Evolutionary conservation across 108 stramenopile species (phyloP), one percentile per base, ranked within the genome.

Genomic region (Stephanodiscus triporus): DNA sequence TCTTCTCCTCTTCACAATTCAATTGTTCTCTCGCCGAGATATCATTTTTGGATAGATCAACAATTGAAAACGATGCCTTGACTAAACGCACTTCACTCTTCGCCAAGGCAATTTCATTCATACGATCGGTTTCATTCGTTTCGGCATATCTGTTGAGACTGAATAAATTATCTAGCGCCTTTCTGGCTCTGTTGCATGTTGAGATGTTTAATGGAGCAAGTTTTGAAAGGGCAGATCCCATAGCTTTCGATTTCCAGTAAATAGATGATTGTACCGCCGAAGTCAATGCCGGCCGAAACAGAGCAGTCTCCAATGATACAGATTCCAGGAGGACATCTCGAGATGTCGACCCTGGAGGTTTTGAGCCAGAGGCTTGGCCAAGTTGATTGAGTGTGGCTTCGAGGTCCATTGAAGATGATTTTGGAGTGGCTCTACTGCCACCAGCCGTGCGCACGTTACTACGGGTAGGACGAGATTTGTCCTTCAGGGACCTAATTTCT

Each of bases 241-340:
- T 76, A 16, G 86, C 83, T 60, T 79, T 82, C 19, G 85, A 47
- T 63, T 89, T 92, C 93, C 93, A 95, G 34, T 76, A 72, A 16
- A 79, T 76, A n/a, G 93, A 85, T 64, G 91, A 89, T 45, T 77
- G 80, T 10, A 85, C 75, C 1, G 88, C 91, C 10, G 87, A 80
- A 53, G 70, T 81, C 38, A 95, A 69, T 6, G 88, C 88, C 27
- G 93, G 93, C 20, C 93, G 86, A 75, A 88, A 92, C 32, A 92
- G 66, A 10, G 90, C 81, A 2, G 91, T 83, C 78, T 91, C 91
- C 17, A 91, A 71, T 6, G 75, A 77, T 42, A 71, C 69, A 13
- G 76, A 70, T 57, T 78, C 83, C 32, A 73, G 32, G 40, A 68
- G 24, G 13, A 62, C 38, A 54, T 60, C 80, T 6, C 65, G 63